Evolutionary conservation across 192 early-diverging fungal species (phyloP).

Genomic region (Coemansia erecta): DNA sequence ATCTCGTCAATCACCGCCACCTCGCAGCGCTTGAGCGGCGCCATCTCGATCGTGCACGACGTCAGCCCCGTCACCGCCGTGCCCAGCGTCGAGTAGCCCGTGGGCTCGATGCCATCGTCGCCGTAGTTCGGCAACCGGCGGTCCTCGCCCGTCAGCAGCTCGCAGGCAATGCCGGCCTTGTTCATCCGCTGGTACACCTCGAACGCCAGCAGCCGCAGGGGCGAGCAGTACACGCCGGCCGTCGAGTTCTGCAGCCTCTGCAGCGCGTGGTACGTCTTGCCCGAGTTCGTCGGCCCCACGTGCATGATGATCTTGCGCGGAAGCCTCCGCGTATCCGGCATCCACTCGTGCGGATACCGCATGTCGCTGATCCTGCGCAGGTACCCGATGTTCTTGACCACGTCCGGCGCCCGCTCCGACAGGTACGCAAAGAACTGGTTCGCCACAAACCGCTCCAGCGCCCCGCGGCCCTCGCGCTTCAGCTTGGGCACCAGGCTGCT

Average conservation of each 20-base stretch:
- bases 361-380: constrained; percentile 70
- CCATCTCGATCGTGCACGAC: constrained; percentile 93
- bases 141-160: constrained; percentile 92
- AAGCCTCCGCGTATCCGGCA: constrained; percentile 66
- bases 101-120: constrained; percentile 14
- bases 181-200: constrained; percentile 91
- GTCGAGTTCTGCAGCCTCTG: constrained; percentile 59
- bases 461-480: constrained; percentile 14
- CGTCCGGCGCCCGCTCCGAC: constrained; percentile 41
- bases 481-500: constrained; percentile 22
- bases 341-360: constrained; percentile 79
- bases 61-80: constrained; percentile 50
- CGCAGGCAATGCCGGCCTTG: constrained; percentile 68
- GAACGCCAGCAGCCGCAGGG: constrained; percentile 87
- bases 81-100: constrained; percentile 15
- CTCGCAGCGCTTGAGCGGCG: constrained; percentile 56
- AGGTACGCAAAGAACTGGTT: constrained; percentile 54
- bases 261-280: constrained; percentile 91
- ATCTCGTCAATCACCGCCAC: constrained; percentile 97
- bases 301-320: constrained; percentile 86
- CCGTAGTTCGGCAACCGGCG: constrained; percentile 56
- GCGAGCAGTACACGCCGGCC: constrained; percentile 83
- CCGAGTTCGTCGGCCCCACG: constrained; percentile 96
- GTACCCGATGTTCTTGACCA: constrained; percentile 44
- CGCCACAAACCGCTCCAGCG: constrained; percentile 24